Evolutionary conservation across 2,329 filamentous ascomycete genomes (phyloP).

Genomic region (Colletotrichum sp.): DNA sequence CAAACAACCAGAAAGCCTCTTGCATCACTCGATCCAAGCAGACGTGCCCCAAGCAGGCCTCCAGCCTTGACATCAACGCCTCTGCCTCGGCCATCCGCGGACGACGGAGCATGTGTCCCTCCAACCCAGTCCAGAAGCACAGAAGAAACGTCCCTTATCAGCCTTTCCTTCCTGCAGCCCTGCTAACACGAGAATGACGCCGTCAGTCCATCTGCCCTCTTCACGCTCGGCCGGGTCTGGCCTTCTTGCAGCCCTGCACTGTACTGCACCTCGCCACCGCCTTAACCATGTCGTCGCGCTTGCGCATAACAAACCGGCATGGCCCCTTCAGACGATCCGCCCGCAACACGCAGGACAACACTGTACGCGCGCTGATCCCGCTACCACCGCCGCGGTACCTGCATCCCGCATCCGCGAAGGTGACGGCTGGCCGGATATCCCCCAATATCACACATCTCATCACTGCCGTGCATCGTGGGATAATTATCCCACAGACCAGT

Average conservation of each 20-base stretch:
- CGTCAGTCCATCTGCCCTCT: neutral
- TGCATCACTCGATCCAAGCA: neutral
- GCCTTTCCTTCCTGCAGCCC: neutral
- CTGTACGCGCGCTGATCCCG: neutral
- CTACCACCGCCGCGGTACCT: neutral
- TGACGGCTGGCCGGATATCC: neutral
- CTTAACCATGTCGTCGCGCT: slow-evolving; percentile 1
- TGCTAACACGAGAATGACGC: neutral
- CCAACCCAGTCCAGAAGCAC: neutral
- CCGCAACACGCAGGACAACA: neutral
- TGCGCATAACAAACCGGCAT: neutral
- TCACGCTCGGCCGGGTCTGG: slow-evolving; percentile 5
- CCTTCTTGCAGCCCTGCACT: neutral
- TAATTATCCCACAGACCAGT: neutral
- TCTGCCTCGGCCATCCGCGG: neutral
- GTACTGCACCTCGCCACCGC: neutral
- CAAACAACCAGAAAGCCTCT: neutral
- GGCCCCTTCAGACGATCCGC: neutral
- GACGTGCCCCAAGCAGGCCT: neutral
- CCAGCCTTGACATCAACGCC: neutral
- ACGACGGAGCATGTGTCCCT: neutral
- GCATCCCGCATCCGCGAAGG: neutral
- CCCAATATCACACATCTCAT: neutral
- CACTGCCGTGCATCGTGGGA: neutral
- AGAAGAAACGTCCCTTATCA: neutral